Base-by-base conservation (phyloP, 1,284 basidiomycete genomes). In the Boletus albobrunnescens region DNA sequence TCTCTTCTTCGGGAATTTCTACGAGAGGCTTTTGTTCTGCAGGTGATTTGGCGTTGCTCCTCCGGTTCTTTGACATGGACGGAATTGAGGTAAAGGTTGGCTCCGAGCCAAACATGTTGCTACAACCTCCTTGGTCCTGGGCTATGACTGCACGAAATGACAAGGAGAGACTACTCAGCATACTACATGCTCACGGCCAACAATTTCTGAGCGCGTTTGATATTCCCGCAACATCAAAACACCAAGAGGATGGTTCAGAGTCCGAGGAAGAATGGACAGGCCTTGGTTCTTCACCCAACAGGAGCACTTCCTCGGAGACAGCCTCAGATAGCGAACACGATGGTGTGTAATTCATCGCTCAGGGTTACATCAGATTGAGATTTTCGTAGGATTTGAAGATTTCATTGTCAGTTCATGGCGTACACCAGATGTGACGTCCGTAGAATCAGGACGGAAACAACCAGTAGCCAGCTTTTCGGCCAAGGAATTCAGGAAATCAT, bases 1-100 rank as follows among this genome's bases (percentile, higher is more conserved):
- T 79, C 59, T 91, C 87, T 2, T 82, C 78, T 60, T 86, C 80
- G 4, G 85, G 63, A 28, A 91, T 80, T 41, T 83, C 74, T 45
- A 74, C 41, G 20, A 56, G 49, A 44, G 57, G 61, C 48, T 47
- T 53, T 33, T 52, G 49, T 48, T 41, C 42, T 36, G 59, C 20
- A 19, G 52, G 31, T 32, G 54, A 44, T 44, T 51, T 58, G 36
- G 48, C 47, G 56, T 50, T 47, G 49, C 47, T 39, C 52, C 72
- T 73, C 42, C 70, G 70, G 41, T 66, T 71, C 50, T 59, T 74
- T 16, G 67, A 65, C 75, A 77, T 65, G 47, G 45, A 4, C 3
- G 19, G 30, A 39, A 26, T n/a, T 19, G 44, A 26, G 12, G 33
- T 27, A 20, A 13, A 16, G 7, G 9, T 10, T 11, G 22, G 16